phyloP scores from a whole-genome alignment of 441 rosid genomes.

The Adansonia gregorii region DNA sequence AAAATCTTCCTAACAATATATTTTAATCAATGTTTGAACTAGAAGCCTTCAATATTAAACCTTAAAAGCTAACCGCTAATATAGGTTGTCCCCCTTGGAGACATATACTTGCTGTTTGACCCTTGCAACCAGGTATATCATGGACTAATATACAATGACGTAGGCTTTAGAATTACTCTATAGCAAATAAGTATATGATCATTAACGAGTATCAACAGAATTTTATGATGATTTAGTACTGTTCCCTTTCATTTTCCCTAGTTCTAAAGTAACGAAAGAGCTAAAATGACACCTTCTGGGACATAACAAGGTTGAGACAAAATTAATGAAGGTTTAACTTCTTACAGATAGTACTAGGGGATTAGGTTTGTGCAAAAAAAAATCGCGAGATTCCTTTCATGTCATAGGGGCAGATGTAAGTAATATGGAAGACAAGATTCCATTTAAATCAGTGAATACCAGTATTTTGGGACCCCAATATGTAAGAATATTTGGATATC shows the following conservation, averaged over 20 bases:
- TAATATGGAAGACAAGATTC: conserved; percentile 41
- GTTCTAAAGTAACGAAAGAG: conserved; percentile 9
- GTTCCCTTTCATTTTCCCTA: not conserved
- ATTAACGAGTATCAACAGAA: not conserved
- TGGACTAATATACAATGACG: not conserved
- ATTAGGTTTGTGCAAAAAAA: conserved; percentile 5
- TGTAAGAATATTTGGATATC: not conserved
- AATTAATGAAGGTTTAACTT: conserved; percentile 2
- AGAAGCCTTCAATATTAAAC: too few relatives aligned
- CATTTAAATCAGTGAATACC: conserved; percentile 44
- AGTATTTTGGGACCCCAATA: conserved; percentile 38
- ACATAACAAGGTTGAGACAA: conserved; percentile 3
- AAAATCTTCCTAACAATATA: too few relatives aligned
- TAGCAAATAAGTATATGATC: not conserved
- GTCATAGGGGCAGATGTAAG: conserved; percentile 15
- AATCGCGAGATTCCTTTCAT: conserved; percentile 33
- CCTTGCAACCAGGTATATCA: not conserved
- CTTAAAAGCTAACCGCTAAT: not conserved
- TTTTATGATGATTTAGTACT: not conserved
- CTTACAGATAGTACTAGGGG: not conserved
- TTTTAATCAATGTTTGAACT: too few relatives aligned
- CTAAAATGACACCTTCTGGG: conserved; percentile 29
- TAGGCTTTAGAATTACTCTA: not conserved
- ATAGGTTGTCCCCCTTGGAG: not conserved
- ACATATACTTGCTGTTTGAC: not conserved